A percentile compares a stretch with the other conserved stretches of the same genome.
These are phyloP conservation scores for Dothiorella sarmentorum DNA, from an alignment of 2,329 filamentous ascomycete species.

Conservation along the genomic window DNA sequence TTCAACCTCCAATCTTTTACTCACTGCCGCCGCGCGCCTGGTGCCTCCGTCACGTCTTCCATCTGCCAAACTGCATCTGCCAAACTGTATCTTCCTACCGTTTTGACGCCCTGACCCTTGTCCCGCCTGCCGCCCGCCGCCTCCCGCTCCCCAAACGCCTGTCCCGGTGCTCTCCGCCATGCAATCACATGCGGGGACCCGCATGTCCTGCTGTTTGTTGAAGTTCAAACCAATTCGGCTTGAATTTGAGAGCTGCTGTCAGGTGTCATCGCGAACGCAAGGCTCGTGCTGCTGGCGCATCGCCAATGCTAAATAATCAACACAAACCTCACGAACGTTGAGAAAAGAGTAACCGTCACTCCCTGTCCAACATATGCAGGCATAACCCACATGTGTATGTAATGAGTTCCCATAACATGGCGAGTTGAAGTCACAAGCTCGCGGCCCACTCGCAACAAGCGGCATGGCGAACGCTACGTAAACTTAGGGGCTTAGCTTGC, in stretches of 20 bases:
- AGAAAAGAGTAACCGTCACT: neutral
- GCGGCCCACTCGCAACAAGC: neutral
- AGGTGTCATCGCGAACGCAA: neutral
- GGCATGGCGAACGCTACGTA: neutral
- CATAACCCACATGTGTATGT: neutral
- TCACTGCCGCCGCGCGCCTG: neutral
- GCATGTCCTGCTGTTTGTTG: neutral
- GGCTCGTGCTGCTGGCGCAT: constrained; percentile 7
- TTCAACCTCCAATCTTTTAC: no score
- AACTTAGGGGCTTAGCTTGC: neutral
- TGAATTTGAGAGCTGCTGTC: neutral
- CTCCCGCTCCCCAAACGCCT: constrained; percentile 8
- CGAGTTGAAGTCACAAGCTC: neutral
- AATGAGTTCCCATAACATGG: neutral
- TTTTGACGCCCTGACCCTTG: neutral
- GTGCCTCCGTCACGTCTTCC: neutral
- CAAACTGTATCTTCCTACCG: neutral
- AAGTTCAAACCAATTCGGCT: neutral
- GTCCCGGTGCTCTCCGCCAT: neutral
- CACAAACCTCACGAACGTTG: neutral
- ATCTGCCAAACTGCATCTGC: neutral
- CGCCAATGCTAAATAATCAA: constrained; percentile 4
- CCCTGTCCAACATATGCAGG: neutral
- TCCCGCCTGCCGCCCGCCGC: neutral
- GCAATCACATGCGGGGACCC: neutral